A percentile compares a stretch with the other conserved stretches of the same genome.
Conservation (phyloP, 2,329 filamentous ascomycete species). For the Pyrenophora teres region DNA sequence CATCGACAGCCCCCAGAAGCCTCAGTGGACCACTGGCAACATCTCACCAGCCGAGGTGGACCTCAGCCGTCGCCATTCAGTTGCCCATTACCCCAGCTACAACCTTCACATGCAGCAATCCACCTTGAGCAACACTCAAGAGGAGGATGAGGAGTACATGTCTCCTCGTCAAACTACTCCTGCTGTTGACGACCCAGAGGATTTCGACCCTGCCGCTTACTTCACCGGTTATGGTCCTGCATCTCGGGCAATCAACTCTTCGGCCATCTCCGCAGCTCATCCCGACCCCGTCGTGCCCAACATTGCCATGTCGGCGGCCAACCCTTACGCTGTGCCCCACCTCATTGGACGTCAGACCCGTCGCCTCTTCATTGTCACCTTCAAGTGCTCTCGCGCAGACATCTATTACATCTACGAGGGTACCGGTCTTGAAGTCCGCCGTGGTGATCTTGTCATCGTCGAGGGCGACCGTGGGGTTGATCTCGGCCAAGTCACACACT, state of each 20-base stretch:
- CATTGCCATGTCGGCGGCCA: conserved; percentile 27
- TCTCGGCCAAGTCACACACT: conserved; percentile 86
- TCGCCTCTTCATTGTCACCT: conserved; percentile 81
- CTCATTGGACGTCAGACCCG: conserved; percentile 38
- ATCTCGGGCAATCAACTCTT: conserved; percentile 43
- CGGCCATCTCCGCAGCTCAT: conserved; percentile 43
- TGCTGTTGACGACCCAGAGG: conserved; percentile 63
- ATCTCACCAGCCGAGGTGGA: conserved; percentile 29
- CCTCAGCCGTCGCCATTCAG: conserved; percentile 79
- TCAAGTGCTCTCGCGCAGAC: conserved; percentile 94
- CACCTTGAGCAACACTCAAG: conserved; percentile 38
- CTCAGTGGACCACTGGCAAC: conserved; percentile 37
- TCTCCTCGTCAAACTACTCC: conserved; percentile 34
- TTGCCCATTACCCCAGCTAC: conserved; percentile 56
- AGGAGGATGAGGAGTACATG: conserved; percentile 36
- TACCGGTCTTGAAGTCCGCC: conserved; percentile 86
- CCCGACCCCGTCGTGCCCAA: conserved; percentile 39
- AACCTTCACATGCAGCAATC: conserved; percentile 28
- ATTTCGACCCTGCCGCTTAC: conserved; percentile 50
- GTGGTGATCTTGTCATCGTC: conserved; percentile 93
- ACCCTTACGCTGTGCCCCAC: conserved; percentile 43
- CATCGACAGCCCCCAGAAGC: conserved; percentile 30
- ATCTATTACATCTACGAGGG: conserved; percentile 98
- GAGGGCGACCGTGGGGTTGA: conserved; percentile 97
- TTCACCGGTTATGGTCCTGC: conserved; percentile 45